Conservation (phyloP, 495 filamentous ascomycete species). For the Haplographium delicatum region DNA sequence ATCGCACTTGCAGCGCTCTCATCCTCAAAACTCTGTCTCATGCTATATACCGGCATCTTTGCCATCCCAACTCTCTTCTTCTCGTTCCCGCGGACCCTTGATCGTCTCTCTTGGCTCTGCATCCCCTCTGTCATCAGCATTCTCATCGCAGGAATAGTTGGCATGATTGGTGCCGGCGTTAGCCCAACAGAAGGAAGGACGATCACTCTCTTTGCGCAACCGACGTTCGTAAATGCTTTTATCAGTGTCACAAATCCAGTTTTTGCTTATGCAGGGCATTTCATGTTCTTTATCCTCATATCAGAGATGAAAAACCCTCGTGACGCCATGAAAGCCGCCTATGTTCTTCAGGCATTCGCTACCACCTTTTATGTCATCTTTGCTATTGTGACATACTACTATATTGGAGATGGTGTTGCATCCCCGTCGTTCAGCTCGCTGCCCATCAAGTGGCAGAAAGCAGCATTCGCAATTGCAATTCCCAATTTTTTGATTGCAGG, state of each 20-base stretch:
- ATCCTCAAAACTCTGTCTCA: conserved; percentile 51
- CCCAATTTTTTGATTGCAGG: not conserved
- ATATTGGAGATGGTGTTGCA: conserved; percentile 49
- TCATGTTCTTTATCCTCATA: conserved; percentile 64
- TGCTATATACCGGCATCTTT: conserved; percentile 54
- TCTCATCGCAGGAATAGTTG: conserved; percentile 51
- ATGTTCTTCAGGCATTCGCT: conserved; percentile 50
- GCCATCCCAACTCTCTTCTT: conserved; percentile 47
- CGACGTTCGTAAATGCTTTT: conserved; percentile 35
- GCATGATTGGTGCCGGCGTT: conserved; percentile 48
- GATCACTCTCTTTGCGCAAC: conserved; percentile 23
- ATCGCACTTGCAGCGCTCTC: conserved; percentile 60
- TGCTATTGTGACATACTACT: conserved; percentile 62
- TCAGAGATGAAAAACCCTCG: conserved; percentile 57
- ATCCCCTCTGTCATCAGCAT: conserved; percentile 48
- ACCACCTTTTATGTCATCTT: conserved; percentile 54
- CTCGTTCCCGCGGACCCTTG: conserved; percentile 56
- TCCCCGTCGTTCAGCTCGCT: conserved; percentile 34
- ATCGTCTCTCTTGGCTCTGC: conserved; percentile 52
- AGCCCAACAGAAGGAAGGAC: conserved; percentile 20
- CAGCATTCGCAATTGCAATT: not conserved
- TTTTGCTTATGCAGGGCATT: conserved; percentile 60
- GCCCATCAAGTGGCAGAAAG: not conserved
- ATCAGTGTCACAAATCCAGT: conserved; percentile 59
- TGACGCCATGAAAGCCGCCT: conserved; percentile 47